Evolutionary conservation across 306 rosid species (phyloP), one percentile per base, ranked within the genome.

Genomic region (Prunus davidiana): DNA sequence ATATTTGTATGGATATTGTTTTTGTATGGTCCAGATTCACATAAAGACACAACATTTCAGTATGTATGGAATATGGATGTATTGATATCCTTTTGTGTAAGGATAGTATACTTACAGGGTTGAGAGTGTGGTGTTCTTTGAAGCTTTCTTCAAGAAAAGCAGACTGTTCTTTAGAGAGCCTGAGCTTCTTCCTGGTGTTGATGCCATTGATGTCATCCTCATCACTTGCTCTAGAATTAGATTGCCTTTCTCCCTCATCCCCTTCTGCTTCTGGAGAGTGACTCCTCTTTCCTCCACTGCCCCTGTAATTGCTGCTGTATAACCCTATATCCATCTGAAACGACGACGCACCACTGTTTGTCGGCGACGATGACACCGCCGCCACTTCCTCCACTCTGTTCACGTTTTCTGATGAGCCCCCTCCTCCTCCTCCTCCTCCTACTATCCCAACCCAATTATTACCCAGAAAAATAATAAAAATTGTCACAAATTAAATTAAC

Each of bases 131-230:
- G 86, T 82, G 86, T 68, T 78, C 82, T 69, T 82, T 82, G 63
- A 82, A 82, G 57, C 82, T 82, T 61, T 82, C 86, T 78, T 82
- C 86, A 24, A 82, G 82, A 15, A 78, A 82, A 60, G 85, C 85
- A 30, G 85, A 82, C 38, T 82, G 85, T 30, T 82, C 79, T 47
- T 82, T 82, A 1, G 86, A 82, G 16, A 82, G 79, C 47, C 85
- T 67, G 55, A 82, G 82, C 66, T 82, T 82, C 67, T 82, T 82
- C 43, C 82, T 68, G 54, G 71, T 32, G 51, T 32, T 69, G 9
- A 34, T 50, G 11, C 82, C 82, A 70, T 74, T 82, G 13, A 55
- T 11, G 12, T 82, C 86, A 12, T 82, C 86, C 27, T 82, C 86
- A 15, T 78, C 86, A 49, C 86, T 78, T 1, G 72, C 80, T 74